Evolutionary conservation across 768 basidiomycete species (phyloP), one percentile per base, ranked within the genome.

Genomic region (Lactarius sanguifluus): DNA sequence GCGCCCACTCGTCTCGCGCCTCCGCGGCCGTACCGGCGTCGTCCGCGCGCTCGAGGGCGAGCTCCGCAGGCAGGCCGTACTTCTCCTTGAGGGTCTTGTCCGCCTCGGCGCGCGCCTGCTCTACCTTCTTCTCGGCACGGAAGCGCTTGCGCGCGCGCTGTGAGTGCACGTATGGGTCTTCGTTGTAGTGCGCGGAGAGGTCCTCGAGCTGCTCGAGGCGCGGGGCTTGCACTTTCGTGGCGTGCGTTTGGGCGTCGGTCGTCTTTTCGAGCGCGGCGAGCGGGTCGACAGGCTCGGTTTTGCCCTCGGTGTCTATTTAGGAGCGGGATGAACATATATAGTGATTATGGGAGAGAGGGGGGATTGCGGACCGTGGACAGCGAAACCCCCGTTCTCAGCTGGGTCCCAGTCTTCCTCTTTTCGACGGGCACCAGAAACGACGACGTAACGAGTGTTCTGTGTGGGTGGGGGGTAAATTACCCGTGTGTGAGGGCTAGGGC

Each of bases 401-500:
- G 96, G 96, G 75, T 98, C 82, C 97, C 97, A 98, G 59, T 97
- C 94, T 73, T 96, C 91, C 61, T 94, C 90, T 76, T 99, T 96
- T 75, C 91, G 90, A 65, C 91, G 82, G n/a, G 97, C 97, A 5
- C 97, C 97, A 25, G 90, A 90, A 2, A 85, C 82, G 1, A 98
- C 97, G 28, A 97, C 88, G 73, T 99, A 99, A 20, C 91, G 86
- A 1, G 97, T 96, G 73, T 98, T 97, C 97, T 98, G 18, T 2
- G 20, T 15, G 28, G 2, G 20, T 15, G 28, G 2, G 12, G 8
- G 45, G 45, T 20, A n/a, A 40, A 40, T 40, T 40, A 40, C 40
- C 40, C 15, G n/a, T 47, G 47, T n/a, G 40, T 70, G 23, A 62
- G 30, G 16, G 20, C 32, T 13, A 30, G 12, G 25, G 45, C 0